Conservation (phyloP, 495 filamentous ascomycete genomes). For the Neurospora hispaniola region DNA sequence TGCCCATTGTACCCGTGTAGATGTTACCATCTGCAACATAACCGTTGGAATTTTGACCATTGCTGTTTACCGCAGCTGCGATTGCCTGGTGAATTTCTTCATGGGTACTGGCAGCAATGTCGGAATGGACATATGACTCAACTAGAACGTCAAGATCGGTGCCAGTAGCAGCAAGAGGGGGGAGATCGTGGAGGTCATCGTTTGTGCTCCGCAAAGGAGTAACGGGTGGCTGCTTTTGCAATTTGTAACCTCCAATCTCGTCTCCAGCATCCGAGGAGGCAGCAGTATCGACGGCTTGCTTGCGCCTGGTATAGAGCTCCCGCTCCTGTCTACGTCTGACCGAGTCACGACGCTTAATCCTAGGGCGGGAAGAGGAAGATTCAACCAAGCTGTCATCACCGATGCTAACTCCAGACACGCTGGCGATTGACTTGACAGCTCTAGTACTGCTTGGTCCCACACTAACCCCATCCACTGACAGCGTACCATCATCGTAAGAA, state of each 20-base stretch:
- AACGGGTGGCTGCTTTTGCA: conserved; percentile 55
- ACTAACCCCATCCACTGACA: conserved; percentile 52
- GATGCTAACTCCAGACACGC: conserved; percentile 57
- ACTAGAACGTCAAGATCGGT: conserved; percentile 82
- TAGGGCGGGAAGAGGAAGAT: conserved; percentile 45
- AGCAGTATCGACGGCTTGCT: conserved; percentile 52
- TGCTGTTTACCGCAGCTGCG: conserved; percentile 45
- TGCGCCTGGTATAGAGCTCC: conserved; percentile 81
- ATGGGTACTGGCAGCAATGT: conserved; percentile 65
- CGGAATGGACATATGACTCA: conserved; percentile 59
- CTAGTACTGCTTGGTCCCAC: conserved; percentile 78
- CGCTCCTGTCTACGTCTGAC: conserved; percentile 75
- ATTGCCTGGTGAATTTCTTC: conserved; percentile 71
- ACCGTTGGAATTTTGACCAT: conserved; percentile 56
- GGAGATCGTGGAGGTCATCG: conserved; percentile 63
- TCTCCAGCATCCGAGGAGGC: conserved; percentile 57
- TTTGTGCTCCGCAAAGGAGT: conserved; percentile 49
- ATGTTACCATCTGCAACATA: conserved; percentile 36
- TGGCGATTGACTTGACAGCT: conserved; percentile 86
- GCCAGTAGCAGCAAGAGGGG: conserved; percentile 50
- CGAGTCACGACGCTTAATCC: conserved; percentile 57
- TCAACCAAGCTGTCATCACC: conserved; percentile 40
- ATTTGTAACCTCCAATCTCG: conserved; percentile 45
- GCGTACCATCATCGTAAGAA: conserved; percentile 39
- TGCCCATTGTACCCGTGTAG: conserved; percentile 46